Conservation (phyloP, 306 rosid species). For the Casuarina equisetifolia region DNA sequence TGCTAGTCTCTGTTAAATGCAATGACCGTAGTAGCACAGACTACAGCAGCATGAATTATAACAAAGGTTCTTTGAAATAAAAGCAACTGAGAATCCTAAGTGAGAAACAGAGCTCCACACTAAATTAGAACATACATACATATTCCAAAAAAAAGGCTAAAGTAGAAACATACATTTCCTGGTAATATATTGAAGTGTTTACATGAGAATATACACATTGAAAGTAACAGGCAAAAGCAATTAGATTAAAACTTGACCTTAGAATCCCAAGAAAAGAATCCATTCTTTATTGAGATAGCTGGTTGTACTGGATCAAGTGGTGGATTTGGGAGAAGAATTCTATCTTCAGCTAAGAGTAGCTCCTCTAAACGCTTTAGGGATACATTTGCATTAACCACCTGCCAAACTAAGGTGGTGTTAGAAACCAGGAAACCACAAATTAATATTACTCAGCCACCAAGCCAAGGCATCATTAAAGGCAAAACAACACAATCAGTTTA, state of each 20-base stretch:
- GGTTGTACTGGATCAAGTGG: slow-evolving; percentile 75
- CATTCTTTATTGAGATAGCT: slow-evolving; percentile 81
- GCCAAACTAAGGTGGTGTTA: slow-evolving; percentile 31
- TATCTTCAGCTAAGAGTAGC: slow-evolving; percentile 79
- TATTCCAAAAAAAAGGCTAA: background rate
- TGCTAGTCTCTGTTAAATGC: background rate
- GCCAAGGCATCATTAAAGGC: background rate
- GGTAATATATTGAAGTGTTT: background rate
- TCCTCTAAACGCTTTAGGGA: slow-evolving; percentile 88
- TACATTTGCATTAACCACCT: slow-evolving; percentile 95
- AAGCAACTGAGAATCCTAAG: background rate
- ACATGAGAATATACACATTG: background rate
- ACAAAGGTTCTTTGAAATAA: background rate
- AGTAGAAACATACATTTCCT: background rate
- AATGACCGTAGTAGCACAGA: background rate
- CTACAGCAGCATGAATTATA: background rate
- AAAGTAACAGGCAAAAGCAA: background rate
- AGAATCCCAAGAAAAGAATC: slow-evolving; percentile 86
- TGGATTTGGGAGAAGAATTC: slow-evolving; percentile 82
- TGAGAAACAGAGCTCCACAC: background rate
- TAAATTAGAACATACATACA: background rate
- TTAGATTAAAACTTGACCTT: slow-evolving; percentile 46
- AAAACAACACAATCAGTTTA: background rate
- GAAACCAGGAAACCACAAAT: slow-evolving; percentile 11
- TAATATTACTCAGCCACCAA: background rate